These are phyloP conservation scores for Physcomitrium patens DNA, from an alignment of 225 moss, liverwort and hornwort genomes.

Conservation along the genomic window DNA sequence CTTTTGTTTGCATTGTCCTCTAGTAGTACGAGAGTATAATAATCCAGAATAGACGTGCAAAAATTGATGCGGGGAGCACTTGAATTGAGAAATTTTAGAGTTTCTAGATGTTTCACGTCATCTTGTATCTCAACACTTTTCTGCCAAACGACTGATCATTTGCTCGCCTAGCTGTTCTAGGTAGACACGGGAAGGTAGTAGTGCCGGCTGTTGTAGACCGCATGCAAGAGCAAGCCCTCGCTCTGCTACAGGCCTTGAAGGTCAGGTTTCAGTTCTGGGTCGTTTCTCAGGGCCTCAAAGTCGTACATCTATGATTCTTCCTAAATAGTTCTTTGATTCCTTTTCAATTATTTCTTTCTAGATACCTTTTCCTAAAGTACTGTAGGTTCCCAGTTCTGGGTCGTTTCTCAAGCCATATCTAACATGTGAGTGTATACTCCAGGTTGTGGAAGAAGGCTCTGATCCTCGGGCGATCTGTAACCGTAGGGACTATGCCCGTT, in stretches of 20 bases:
- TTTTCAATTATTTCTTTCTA: background rate
- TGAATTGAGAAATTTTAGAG: background rate
- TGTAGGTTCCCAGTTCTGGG: too few relatives aligned
- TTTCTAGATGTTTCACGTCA: background rate
- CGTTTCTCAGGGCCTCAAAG: constrained; percentile 2
- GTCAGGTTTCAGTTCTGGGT: constrained; percentile 35
- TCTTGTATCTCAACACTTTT: constrained; percentile 24
- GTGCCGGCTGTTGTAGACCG: constrained; percentile 71
- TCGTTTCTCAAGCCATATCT: background rate
- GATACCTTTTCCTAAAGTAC: background rate
- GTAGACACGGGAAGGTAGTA: constrained; percentile 39
- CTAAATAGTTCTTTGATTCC: background rate
- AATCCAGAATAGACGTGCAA: too few relatives aligned
- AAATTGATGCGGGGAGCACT: background rate
- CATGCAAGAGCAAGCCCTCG: constrained; percentile 74
- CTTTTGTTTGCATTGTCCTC: too few relatives aligned
- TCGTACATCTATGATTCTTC: background rate
- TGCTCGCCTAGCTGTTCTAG: constrained; percentile 58
- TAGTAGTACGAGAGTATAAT: too few relatives aligned
- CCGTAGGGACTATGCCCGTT: constrained; percentile 51
- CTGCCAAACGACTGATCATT: constrained; percentile 48
- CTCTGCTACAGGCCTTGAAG: constrained; percentile 76
- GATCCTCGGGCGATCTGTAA: constrained; percentile 46
- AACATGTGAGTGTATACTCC: constrained; percentile 30
- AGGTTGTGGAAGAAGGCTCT: constrained; percentile 72